Evolutionary conservation across 192 early-diverging fungal species (phyloP).

Genomic region (Coemansia sp.): DNA sequence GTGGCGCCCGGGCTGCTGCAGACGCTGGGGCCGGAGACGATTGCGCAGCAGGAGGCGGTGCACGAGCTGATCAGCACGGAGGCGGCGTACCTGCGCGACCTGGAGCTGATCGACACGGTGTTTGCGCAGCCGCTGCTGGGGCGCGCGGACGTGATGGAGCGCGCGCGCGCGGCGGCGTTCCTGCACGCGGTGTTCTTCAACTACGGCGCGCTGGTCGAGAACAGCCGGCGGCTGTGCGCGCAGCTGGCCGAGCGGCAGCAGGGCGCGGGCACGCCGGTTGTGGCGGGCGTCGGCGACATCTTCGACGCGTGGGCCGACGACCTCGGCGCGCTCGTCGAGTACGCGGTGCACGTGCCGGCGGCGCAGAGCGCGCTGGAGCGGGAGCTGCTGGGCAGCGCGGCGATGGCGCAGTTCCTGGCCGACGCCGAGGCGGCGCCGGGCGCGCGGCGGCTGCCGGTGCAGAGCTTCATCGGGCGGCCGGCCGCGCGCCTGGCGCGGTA

Average conservation of each 20-base stretch:
- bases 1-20: constrained; percentile 34
- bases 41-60: constrained; percentile 78
- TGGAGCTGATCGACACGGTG: constrained; percentile 75
- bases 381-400: constrained; percentile 63
- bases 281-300: constrained; percentile 80
- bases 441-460: constrained; percentile 75
- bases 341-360: constrained; percentile 78
- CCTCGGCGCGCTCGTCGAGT: constrained; percentile 77
- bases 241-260: constrained; percentile 59
- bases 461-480: constrained; percentile 86
- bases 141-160: constrained; percentile 60
- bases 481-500: constrained; percentile 86
- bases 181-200: constrained; percentile 77
- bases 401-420: constrained; percentile 74
- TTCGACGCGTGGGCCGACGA: constrained; percentile 67
- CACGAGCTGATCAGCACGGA: constrained; percentile 88
- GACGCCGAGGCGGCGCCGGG: constrained; percentile 70
- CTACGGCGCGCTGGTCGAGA: constrained; percentile 58
- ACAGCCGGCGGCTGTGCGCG: constrained; percentile 58
- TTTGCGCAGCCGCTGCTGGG: constrained; percentile 61
- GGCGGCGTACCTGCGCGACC: constrained; percentile 81
- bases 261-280: constrained; percentile 53
- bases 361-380: constrained; percentile 78
- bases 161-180: constrained; percentile 58
- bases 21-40: constrained; percentile 18